Percentiles rank a stretch among this genome's conserved stretches.
These are phyloP conservation scores for Plasmopara halstedii DNA, from an alignment of 352 stramenopile genomes.

Conservation along the genomic window DNA sequence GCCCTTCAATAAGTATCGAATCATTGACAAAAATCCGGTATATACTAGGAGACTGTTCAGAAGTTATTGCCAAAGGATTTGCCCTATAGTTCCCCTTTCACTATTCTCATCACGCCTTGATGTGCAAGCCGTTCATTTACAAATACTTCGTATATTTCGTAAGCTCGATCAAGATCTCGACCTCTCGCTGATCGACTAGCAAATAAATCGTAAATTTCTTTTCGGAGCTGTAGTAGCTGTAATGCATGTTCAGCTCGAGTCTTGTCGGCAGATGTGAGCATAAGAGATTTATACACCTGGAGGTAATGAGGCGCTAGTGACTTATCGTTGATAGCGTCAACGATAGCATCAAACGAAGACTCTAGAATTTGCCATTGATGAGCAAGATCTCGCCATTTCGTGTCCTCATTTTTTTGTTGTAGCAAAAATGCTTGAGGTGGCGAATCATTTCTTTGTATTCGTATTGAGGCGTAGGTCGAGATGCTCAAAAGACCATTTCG, in stretches of 20 bases:
- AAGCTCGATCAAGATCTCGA: constrained; percentile 24
- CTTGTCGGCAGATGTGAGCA: not conserved
- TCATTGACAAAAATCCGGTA: constrained; percentile 1
- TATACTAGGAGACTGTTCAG: not conserved
- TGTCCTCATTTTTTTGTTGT: constrained; percentile 33
- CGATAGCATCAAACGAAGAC: constrained; percentile 32
- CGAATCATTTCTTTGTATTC: constrained; percentile 7
- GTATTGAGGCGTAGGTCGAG: constrained; percentile 34
- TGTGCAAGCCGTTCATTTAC: constrained; percentile 22
- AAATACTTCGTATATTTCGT: constrained; percentile 28
- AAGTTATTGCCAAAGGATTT: not conserved
- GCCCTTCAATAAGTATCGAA: constrained; percentile 1
- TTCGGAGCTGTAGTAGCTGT: constrained; percentile 38
- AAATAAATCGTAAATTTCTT: constrained; percentile 51
- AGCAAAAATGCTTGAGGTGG: constrained; percentile 10
- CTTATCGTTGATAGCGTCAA: constrained; percentile 40
- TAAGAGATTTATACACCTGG: not conserved
- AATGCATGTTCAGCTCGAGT: constrained; percentile 19
- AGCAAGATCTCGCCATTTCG: constrained; percentile 40
- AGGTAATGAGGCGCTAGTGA: not conserved
- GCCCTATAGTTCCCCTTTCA: not conserved
- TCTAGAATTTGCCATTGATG: constrained; percentile 49
- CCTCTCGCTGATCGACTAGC: constrained; percentile 17
- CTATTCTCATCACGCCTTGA: constrained; percentile 5
- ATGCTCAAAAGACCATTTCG: constrained; percentile 53